Conservation (phyloP, 2,329 filamentous ascomycete genomes). For the Cercospora janseana region DNA sequence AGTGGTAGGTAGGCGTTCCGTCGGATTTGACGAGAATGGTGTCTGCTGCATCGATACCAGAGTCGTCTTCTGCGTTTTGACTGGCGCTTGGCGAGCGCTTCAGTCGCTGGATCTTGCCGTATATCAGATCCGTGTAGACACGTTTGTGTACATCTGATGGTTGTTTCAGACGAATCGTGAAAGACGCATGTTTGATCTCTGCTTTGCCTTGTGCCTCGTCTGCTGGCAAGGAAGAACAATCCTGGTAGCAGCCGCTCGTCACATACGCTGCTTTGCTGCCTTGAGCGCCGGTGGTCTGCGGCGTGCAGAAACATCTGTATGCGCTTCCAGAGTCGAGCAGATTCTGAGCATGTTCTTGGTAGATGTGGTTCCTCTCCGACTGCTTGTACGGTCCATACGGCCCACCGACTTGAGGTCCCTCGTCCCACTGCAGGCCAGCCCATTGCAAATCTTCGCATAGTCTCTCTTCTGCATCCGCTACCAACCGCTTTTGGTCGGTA, state of each 20-base stretch:
- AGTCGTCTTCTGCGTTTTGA: constrained; percentile 33
- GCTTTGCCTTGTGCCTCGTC: constrained; percentile 71
- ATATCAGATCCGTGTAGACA: constrained; percentile 74
- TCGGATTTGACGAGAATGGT: constrained; percentile 90
- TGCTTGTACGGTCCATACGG: constrained; percentile 83
- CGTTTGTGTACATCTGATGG: constrained; percentile 58
- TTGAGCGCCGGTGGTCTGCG: constrained; percentile 35
- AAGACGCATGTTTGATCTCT: constrained; percentile 59
- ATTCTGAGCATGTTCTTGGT: constrained; percentile 66
- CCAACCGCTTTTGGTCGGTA: constrained; percentile 85
- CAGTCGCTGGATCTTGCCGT: constrained; percentile 59
- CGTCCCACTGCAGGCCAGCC: constrained; percentile 90
- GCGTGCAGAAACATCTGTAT: constrained; percentile 90
- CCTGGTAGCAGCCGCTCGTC: constrained; percentile 65
- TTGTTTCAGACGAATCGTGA: constrained; percentile 73
- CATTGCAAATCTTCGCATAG: constrained; percentile 79
- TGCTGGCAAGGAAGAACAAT: constrained; percentile 65
- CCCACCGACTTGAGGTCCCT: constrained; percentile 82
- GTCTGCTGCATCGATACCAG: constrained; percentile 64
- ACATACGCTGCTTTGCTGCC: constrained; percentile 62
- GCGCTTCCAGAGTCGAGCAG: constrained; percentile 71
- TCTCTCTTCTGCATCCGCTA: constrained; percentile 73
- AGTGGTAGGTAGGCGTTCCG: constrained; percentile 90
- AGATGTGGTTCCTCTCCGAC: constrained; percentile 75
- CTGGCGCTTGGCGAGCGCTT: constrained; percentile 33